Base-by-base conservation (phyloP, 345 rosid species). In the Syzygium grande region DNA sequence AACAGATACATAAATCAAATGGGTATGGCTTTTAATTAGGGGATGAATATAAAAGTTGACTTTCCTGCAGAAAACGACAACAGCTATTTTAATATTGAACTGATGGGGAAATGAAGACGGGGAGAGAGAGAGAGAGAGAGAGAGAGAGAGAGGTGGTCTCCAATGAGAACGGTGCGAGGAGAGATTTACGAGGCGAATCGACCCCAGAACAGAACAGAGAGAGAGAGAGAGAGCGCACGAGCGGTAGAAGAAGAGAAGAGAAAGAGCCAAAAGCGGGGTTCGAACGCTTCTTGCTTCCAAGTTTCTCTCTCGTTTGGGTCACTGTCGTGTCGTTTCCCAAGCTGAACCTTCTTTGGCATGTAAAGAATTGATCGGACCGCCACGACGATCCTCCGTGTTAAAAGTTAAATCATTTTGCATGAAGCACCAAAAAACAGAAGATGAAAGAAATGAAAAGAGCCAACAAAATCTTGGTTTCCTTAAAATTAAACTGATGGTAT, bases 161-260 rank as follows among this genome's bases (percentile, higher is more conserved):
- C 41, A 78, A 80, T 51, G 85, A 41, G 41, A 22, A 54, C 52
- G 19, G 34, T 1, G 80, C 25, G 12, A 22, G 65, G 30, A 65
- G 88, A 78, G 63, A 27, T 29, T 88, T 88, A 84, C 87, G 87
- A 84, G 89, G 89, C 89, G 89, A 88, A 61, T 65, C 89, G 89
- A 88, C 84, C 61, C 83, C 38, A 46, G 43, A 27, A 43, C 46
- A 43, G 46, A 43, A 43, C 46, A 43, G 46, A 53, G 34, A 55
- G 84, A 80, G 51, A 51, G 80, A 68, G 19, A 6, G 51, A 21
- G 34, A 5, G 78, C 0, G 46, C 23, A 68, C 79, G 79, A 68
- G 79, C 79, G 43, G 11, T 4, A 30, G 43, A 21, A 30, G 78
- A 16, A 65, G 43, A 30, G 78, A n/a, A n/a, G 43, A 41, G 43